Percentiles rank a stretch among this genome's conserved stretches.
Evolutionary conservation across 2,329 filamentous ascomycete species (phyloP).

Genomic region (Metarhizium robertsii): DNA sequence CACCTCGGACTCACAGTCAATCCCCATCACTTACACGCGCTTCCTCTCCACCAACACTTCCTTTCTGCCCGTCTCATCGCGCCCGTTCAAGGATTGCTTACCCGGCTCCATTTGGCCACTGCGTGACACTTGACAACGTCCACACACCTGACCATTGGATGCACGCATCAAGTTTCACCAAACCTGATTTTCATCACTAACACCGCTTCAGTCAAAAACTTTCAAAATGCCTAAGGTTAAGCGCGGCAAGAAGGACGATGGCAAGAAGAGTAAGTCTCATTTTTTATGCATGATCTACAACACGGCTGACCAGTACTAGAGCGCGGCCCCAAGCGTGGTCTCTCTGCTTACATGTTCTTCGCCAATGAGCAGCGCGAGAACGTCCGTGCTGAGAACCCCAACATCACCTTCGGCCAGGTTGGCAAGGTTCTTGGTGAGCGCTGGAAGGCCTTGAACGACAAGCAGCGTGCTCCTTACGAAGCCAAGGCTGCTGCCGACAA

Average conservation of each 20-base stretch:
- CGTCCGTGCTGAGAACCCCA: conserved; percentile 95
- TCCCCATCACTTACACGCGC: conserved; percentile 1
- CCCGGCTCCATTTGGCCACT: not conserved
- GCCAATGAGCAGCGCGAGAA: conserved; percentile 98
- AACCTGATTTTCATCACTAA: conserved; percentile 4
- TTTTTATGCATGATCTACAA: not conserved
- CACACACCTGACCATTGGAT: not conserved
- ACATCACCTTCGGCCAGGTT: conserved; percentile 96
- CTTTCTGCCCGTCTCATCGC: not conserved
- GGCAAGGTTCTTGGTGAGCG: conserved; percentile 96
- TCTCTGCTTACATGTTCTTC: conserved; percentile 99
- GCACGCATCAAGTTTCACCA: not conserved
- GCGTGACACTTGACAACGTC: not conserved
- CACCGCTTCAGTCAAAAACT: conserved; percentile 18
- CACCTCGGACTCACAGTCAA: conserved; percentile 1
- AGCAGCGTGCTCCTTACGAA: conserved; percentile 90
- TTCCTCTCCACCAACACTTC: not conserved
- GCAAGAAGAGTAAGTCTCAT: conserved; percentile 48
- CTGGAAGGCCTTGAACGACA: conserved; percentile 94
- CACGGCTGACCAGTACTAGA: conserved; percentile 26
- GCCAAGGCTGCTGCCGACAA: conserved; percentile 95
- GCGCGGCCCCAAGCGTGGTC: conserved; percentile 87
- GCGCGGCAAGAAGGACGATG: conserved; percentile 45
- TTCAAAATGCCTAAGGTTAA: conserved; percentile 53
- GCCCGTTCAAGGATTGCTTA: not conserved